Evolutionary conservation across 352 stramenopile genomes (phyloP).

Genomic region (Pythium inflatum): DNA sequence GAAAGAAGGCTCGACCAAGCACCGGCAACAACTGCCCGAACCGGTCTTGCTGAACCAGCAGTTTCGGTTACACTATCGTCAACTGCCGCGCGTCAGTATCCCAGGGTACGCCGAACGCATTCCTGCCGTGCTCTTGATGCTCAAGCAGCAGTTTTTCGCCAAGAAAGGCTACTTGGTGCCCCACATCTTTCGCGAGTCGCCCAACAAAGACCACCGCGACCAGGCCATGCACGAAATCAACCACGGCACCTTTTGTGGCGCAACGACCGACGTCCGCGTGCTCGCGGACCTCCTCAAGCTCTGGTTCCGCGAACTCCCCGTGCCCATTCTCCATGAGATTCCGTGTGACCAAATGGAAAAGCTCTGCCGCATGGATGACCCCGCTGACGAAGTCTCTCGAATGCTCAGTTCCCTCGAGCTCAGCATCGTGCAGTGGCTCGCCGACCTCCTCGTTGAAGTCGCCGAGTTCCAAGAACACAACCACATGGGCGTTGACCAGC

Average conservation of each 20-base stretch:
- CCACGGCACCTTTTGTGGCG: slow-evolving; percentile 68
- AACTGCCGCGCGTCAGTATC: slow-evolving; percentile 69
- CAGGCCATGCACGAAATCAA: slow-evolving; percentile 86
- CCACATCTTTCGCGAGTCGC: slow-evolving; percentile 89
- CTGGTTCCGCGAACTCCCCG: slow-evolving; percentile 86
- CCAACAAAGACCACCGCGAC: slow-evolving; percentile 85
- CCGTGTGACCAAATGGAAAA: slow-evolving; percentile 71
- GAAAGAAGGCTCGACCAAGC: slow-evolving; percentile 23
- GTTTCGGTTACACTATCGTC: slow-evolving; percentile 79
- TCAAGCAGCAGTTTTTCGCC: slow-evolving; percentile 77
- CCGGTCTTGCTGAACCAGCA: slow-evolving; percentile 81
- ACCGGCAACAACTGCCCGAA: slow-evolving; percentile 35
- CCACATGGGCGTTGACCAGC: slow-evolving; percentile 90
- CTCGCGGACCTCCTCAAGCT: slow-evolving; percentile 90
- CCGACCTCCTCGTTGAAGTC: slow-evolving; percentile 77
- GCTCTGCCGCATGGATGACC: slow-evolving; percentile 36
- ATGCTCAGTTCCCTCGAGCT: slow-evolving; percentile 60
- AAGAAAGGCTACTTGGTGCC: slow-evolving; percentile 68
- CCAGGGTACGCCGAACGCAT: slow-evolving; percentile 77
- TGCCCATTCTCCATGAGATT: slow-evolving; percentile 84
- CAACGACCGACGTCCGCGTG: slow-evolving; percentile 75
- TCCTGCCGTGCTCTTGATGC: slow-evolving; percentile 85
- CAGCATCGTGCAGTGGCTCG: slow-evolving; percentile 80
- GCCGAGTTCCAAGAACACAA: slow-evolving; percentile 74
- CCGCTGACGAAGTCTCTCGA: slow-evolving; percentile 46